Percentiles rank a stretch among this genome's conserved stretches.
Conservation (phyloP, 208 protist genomes). For the Acanthamoeba castellanii region DNA sequence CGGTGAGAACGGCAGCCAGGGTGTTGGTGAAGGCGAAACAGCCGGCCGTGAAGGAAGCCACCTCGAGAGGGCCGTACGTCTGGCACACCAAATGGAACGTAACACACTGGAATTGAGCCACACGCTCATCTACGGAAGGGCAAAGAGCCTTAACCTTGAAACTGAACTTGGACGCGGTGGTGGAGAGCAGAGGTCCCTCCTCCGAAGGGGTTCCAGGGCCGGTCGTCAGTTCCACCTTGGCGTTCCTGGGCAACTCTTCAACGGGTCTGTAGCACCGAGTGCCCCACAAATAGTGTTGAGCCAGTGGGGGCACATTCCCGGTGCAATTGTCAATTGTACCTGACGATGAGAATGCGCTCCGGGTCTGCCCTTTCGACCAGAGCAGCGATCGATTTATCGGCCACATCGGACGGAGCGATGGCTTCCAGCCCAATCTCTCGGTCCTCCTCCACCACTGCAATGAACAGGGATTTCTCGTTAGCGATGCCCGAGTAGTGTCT, state of each 20-base stretch:
- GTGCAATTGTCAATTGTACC: background rate
- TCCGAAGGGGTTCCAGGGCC: background rate
- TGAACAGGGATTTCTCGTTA: background rate
- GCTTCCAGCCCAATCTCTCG: background rate
- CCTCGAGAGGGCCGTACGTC: slow-evolving; percentile 34
- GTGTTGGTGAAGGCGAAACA: slow-evolving; percentile 5
- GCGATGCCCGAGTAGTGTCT: background rate
- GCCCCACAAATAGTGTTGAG: background rate
- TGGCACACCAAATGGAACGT: background rate
- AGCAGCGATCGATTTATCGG: background rate
- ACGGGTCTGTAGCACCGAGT: background rate
- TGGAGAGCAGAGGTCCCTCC: background rate
- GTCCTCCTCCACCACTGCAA: background rate
- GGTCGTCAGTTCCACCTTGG: background rate
- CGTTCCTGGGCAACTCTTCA: slow-evolving; percentile 13
- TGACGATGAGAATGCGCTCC: background rate
- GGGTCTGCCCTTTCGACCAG: background rate
- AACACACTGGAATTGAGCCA: background rate
- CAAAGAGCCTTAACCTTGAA: background rate
- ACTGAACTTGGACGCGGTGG: background rate
- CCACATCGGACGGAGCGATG: background rate
- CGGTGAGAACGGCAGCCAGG: background rate
- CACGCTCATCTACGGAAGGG: background rate
- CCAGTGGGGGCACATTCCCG: background rate
- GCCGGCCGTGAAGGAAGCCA: background rate